Evolutionary conservation across 2,329 filamentous ascomycete genomes (phyloP).

Genomic region (Diatrype stigma): DNA sequence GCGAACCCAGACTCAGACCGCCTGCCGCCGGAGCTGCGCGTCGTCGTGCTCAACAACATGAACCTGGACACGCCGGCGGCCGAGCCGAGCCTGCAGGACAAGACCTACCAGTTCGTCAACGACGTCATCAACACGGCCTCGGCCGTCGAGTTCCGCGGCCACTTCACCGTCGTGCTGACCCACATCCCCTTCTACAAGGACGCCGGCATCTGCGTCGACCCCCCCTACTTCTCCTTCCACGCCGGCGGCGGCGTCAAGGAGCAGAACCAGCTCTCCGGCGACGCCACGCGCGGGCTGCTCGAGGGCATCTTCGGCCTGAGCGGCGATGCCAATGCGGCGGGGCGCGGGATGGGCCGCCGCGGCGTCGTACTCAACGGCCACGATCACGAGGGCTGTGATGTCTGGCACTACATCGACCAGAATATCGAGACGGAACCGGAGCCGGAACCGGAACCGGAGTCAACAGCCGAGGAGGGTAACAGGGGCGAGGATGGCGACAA

Average conservation of each 20-base stretch:
- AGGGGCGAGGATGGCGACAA: too few relatives aligned
- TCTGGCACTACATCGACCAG: constrained; percentile 75
- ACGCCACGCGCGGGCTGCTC: constrained; percentile 70
- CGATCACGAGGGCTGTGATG: constrained; percentile 92
- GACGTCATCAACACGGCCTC: constrained; percentile 58
- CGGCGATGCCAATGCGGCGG: constrained; percentile 54
- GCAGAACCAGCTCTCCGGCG: constrained; percentile 81
- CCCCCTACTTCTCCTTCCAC: constrained; percentile 79
- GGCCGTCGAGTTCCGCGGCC: constrained; percentile 56
- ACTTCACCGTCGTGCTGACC: constrained; percentile 81
- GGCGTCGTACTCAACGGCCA: constrained; percentile 89
- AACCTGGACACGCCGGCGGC: constrained; percentile 83
- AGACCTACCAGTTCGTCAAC: constrained; percentile 76
- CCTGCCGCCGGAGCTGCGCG: constrained; percentile 65
- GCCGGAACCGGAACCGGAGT: too few relatives aligned
- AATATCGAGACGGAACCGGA: constrained; percentile 41
- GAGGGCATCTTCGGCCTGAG: constrained; percentile 80
- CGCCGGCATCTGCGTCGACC: constrained; percentile 76
- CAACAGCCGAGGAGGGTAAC: too few relatives aligned
- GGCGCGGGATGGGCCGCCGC: constrained; percentile 59
- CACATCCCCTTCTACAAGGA: constrained; percentile 89
- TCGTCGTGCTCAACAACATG: constrained; percentile 88
- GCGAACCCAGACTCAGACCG: constrained; percentile 43
- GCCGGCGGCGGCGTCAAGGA: constrained; percentile 71
- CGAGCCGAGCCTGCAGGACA: constrained; percentile 61